A percentile compares a stretch with the other conserved stretches of the same genome.
These are phyloP conservation scores for Ceratobasidium sp. DNA, from an alignment of 1,284 basidiomycete genomes.

Conservation along the genomic window DNA sequence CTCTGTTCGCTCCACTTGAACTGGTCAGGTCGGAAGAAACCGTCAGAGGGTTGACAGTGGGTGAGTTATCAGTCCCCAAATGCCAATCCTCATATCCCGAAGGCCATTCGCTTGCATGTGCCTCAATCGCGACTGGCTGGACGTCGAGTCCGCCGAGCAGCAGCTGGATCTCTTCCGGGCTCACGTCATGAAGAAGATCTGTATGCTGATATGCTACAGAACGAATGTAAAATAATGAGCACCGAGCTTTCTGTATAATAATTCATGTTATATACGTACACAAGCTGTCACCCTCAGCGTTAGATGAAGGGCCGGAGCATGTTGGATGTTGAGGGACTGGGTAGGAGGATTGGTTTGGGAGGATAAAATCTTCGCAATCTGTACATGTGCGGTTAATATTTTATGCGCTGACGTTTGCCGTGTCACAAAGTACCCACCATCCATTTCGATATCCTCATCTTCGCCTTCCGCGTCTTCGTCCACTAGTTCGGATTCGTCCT, in stretches of 20 bases:
- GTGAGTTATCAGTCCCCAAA: background rate
- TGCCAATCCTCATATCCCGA: background rate
- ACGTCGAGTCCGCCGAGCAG: background rate
- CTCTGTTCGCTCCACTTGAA: background rate
- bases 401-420: background rate
- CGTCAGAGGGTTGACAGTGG: background rate
- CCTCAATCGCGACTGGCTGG: background rate
- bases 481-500: conserved; percentile 2
- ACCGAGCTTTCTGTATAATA: background rate
- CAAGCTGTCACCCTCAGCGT: background rate
- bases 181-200: background rate
- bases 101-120: background rate
- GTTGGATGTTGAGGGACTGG: background rate
- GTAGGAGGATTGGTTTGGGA: conserved; percentile 2
- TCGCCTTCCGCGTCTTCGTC: conserved; percentile 1
- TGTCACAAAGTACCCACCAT: background rate
- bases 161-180: background rate
- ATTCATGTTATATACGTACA: conserved; percentile 6
- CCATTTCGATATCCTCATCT: conserved; percentile 8
- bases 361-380: background rate
- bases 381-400: conserved; percentile 2
- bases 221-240: conserved; percentile 2
- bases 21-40: background rate
- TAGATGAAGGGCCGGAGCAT: background rate
- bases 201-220: conserved; percentile 2